phyloP scores from a whole-genome alignment of 345 rosid genomes.

The Dovyalis caffra region DNA sequence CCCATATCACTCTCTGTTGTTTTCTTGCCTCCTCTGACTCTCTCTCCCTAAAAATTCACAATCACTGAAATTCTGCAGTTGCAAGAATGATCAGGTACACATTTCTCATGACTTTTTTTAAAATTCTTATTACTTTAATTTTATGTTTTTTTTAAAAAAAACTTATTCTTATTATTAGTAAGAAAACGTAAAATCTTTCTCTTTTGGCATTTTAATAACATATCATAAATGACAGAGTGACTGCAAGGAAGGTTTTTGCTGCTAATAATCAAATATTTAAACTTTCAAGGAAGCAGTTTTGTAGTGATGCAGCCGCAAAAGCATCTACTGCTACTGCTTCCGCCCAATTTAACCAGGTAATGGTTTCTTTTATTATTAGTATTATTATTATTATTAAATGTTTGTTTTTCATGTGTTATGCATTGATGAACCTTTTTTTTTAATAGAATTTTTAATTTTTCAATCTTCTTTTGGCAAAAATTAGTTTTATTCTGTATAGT shows the following conservation, averaged over 20 bases:
- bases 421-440: no score
- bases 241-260: conserved; percentile 1
- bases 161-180: no score
- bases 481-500: no score
- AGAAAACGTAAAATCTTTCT: not conserved
- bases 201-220: not conserved
- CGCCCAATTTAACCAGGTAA: conserved; percentile 6
- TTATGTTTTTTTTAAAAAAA: no score
- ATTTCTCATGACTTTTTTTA: not conserved
- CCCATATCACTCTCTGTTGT: not conserved
- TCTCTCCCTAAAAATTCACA: not conserved
- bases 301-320: not conserved
- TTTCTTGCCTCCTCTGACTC: not conserved
- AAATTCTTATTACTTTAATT: not conserved
- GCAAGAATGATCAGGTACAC: conserved; percentile 22
- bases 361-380: not conserved
- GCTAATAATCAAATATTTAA: not conserved
- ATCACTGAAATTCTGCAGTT: not conserved
- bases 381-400: no score
- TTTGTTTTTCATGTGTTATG: not conserved
- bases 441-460: no score
- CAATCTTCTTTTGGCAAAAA: no score
- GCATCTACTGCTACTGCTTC: not conserved
- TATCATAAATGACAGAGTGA: conserved; percentile 2
- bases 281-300: conserved; percentile 7